These are phyloP conservation scores for Byssoonygena ceratinophila DNA, from an alignment of 2,329 filamentous ascomycete genomes.

Conservation along the genomic window DNA sequence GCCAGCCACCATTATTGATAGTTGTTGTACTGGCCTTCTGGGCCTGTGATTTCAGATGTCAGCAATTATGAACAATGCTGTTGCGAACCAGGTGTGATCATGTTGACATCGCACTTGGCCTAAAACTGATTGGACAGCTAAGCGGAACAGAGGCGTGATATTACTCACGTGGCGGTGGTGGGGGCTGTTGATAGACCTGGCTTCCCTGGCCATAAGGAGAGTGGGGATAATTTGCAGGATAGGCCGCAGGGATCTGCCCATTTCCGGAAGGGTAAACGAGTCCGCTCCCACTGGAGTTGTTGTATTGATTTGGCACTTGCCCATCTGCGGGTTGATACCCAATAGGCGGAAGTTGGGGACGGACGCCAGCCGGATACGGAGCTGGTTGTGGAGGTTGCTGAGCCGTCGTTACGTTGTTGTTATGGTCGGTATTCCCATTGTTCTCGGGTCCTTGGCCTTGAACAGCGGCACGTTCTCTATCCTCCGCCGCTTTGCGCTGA, in stretches of 20 bases:
- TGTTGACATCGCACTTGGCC: not conserved
- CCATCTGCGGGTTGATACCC: constrained; percentile 54
- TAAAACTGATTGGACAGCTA: not conserved
- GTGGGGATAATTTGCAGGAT: constrained; percentile 41
- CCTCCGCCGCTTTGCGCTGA: constrained; percentile 78
- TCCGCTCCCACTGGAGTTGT: constrained; percentile 43
- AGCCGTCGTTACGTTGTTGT: constrained; percentile 26
- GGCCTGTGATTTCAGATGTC: constrained; percentile 22
- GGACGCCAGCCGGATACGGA: constrained; percentile 41
- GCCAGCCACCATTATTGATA: constrained; percentile 20
- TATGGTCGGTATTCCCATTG: constrained; percentile 41
- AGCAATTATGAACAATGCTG: constrained; percentile 20
- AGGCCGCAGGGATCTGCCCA: constrained; percentile 36
- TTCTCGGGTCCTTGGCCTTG: constrained; percentile 43
- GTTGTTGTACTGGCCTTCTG: constrained; percentile 23
- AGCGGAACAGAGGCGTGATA: constrained; percentile 19
- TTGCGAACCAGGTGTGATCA: constrained; percentile 17
- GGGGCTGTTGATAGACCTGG: constrained; percentile 36
- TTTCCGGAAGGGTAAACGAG: constrained; percentile 41
- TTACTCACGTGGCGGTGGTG: constrained; percentile 37
- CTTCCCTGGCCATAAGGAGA: constrained; percentile 42
- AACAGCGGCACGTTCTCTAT: constrained; percentile 58
- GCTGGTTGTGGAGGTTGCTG: constrained; percentile 27
- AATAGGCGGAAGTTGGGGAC: constrained; percentile 63
- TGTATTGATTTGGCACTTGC: constrained; percentile 52